A percentile compares a stretch with the other conserved stretches of the same genome.
phyloP scores from a whole-genome alignment of 2,329 filamentous ascomycete genomes.

The Pseudocercospora fijiensis region DNA sequence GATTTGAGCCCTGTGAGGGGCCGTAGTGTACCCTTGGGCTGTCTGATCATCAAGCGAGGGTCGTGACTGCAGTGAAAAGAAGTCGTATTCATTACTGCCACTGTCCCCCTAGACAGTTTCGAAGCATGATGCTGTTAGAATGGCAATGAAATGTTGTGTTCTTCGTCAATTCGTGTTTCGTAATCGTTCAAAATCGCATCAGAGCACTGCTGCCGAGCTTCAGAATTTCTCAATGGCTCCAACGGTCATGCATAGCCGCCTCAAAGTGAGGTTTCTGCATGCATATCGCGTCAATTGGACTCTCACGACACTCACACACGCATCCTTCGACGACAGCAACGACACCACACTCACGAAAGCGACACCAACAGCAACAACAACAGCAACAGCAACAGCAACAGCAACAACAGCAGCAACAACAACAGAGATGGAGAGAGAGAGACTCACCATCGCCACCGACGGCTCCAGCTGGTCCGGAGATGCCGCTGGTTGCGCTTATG shows the following conservation, averaged over 20 bases:
- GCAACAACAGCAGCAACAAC: neutral
- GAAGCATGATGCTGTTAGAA: neutral
- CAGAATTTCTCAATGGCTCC: neutral
- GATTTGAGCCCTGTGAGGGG: no score
- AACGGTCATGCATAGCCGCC: neutral
- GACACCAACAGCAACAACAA: neutral
- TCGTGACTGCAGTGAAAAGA: neutral
- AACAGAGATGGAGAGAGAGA: neutral
- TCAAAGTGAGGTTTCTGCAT: neutral
- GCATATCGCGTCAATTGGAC: neutral
- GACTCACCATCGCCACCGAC: neutral
- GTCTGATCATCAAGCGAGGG: no score
- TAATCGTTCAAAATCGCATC: neutral
- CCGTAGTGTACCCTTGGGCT: no score
- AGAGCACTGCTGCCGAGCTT: neutral
- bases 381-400: no score
- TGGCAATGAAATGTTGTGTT: neutral
- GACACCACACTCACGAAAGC: neutral
- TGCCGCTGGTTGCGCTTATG: neutral
- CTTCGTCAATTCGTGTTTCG: neutral
- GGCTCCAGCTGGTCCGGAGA: neutral
- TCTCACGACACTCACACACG: neutral
- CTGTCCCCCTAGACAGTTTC: neutral
- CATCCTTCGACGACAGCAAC: neutral
- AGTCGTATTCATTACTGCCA: neutral